These are phyloP conservation scores for Boletellus deceptivus DNA, from an alignment of 1,284 basidiomycete species.

Conservation along the genomic window DNA sequence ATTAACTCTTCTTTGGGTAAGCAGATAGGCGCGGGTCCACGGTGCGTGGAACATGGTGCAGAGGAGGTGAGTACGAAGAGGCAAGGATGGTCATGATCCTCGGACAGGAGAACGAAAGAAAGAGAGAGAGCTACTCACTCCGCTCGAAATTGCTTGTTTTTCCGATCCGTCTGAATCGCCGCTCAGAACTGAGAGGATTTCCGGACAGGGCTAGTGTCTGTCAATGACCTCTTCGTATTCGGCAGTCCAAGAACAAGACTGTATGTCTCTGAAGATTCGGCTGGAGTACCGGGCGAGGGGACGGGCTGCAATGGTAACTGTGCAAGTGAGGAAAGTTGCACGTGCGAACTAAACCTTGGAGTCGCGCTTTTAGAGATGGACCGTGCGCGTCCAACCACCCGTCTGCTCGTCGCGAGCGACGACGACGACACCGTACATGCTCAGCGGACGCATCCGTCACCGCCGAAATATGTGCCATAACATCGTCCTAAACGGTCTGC, in stretches of 20 bases:
- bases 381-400: slow-evolving; percentile 23
- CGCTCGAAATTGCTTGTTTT: slow-evolving; percentile 37
- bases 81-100: background rate
- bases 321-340: slow-evolving; percentile 27
- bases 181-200: slow-evolving; percentile 31
- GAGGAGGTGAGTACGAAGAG: slow-evolving; percentile 7
- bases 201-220: slow-evolving; percentile 11
- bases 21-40: slow-evolving; percentile 28
- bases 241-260: slow-evolving; percentile 3
- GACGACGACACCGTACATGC: slow-evolving; percentile 19
- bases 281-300: slow-evolving; percentile 6
- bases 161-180: slow-evolving; percentile 39
- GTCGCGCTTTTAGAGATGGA: slow-evolving; percentile 29
- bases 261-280: slow-evolving; percentile 12
- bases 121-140: slow-evolving; percentile 30
- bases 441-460: background rate
- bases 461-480: slow-evolving; percentile 28
- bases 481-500: slow-evolving; percentile 19
- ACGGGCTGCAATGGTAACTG: slow-evolving; percentile 25
- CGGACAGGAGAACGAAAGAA: slow-evolving; percentile 1
- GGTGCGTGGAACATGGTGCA: slow-evolving; percentile 18
- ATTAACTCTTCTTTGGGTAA: slow-evolving; percentile 32
- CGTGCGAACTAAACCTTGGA: slow-evolving; percentile 34
- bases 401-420: slow-evolving; percentile 14
- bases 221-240: slow-evolving; percentile 11